These are phyloP conservation scores for Thalassiosira pacifica DNA, from an alignment of 352 stramenopile species.

Conservation along the genomic window DNA sequence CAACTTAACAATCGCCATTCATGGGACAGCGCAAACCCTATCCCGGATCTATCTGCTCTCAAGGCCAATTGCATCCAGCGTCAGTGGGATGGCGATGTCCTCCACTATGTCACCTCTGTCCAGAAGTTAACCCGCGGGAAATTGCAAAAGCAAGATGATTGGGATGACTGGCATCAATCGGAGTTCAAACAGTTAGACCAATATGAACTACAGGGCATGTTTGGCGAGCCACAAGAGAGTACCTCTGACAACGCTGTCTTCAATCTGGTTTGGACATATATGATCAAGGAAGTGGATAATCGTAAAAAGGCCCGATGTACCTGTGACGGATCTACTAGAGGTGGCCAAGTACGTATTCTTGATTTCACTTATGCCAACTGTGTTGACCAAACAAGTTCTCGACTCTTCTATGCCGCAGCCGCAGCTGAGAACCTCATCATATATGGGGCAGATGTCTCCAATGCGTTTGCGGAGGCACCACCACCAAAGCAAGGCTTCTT, in stretches of 20 bases:
- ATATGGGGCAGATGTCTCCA: constrained; percentile 33
- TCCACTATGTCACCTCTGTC: not conserved
- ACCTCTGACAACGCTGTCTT: constrained; percentile 1
- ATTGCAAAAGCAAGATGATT: constrained; percentile 15
- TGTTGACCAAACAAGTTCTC: constrained; percentile 45
- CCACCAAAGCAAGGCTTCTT: constrained; percentile 24
- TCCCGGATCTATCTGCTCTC: no score
- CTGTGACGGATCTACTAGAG: constrained; percentile 19
- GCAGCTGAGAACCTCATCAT: constrained; percentile 21
- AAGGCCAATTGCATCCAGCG: no score
- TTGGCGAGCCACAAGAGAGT: constrained; percentile 23
- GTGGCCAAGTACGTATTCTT: constrained; percentile 16
- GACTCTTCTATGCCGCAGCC: constrained; percentile 29
- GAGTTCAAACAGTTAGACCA: constrained; percentile 5
- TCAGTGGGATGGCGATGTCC: not conserved
- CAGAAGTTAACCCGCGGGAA: not conserved
- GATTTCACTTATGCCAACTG: constrained; percentile 45
- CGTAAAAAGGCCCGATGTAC: constrained; percentile 33
- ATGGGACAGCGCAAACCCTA: not conserved
- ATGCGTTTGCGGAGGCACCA: constrained; percentile 44
- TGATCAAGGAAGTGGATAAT: constrained; percentile 8
- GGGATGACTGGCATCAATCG: constrained; percentile 28
- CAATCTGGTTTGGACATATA: constrained; percentile 32
- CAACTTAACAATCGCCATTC: not conserved
- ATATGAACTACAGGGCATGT: constrained; percentile 39